These are phyloP conservation scores for Cenococcum geophilum DNA, from an alignment of 495 filamentous ascomycete species.

Conservation along the genomic window DNA sequence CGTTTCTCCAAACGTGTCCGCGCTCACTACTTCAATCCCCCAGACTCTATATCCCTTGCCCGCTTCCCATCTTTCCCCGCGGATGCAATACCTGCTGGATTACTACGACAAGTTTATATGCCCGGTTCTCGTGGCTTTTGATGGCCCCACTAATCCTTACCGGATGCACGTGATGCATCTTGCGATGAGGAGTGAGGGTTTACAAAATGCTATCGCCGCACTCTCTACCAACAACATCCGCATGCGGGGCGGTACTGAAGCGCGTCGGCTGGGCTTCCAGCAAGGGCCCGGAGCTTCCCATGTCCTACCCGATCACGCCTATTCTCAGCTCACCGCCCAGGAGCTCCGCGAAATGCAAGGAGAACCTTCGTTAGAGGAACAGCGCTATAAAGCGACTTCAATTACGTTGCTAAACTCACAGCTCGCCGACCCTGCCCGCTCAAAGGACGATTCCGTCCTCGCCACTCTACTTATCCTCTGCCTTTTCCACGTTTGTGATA, in stretches of 20 bases:
- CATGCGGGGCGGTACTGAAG: conserved; percentile 34
- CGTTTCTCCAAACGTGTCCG: conserved; percentile 22
- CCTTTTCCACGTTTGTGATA: conserved; percentile 90
- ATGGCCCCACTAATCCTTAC: conserved; percentile 78
- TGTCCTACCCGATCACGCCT: conserved; percentile 26
- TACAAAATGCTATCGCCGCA: conserved; percentile 89
- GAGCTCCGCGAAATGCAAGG: conserved; percentile 38
- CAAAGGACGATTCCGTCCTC: conserved; percentile 78
- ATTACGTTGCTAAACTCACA: conserved; percentile 79
- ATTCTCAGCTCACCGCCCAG: conserved; percentile 28
- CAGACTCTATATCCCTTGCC: conserved; percentile 22
- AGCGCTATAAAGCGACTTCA: conserved; percentile 71
- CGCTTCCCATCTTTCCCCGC: conserved; percentile 42
- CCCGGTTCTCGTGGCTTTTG: conserved; percentile 84
- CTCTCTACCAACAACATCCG: conserved; percentile 77
- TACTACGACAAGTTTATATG: conserved; percentile 88
- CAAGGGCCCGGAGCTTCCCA: conserved; percentile 14
- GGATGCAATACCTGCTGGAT: conserved; percentile 58
- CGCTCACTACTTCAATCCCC: conserved; percentile 33
- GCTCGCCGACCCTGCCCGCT: conserved; percentile 64
- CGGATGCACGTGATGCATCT: conserved; percentile 75
- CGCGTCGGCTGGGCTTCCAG: conserved; percentile 26
- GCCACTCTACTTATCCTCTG: conserved; percentile 84
- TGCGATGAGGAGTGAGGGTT: conserved; percentile 67
- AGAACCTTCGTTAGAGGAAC: conserved; percentile 59